Evolutionary conservation across 129 eudicot genomes (phyloP).

Genomic region (Calendula officinalis): DNA sequence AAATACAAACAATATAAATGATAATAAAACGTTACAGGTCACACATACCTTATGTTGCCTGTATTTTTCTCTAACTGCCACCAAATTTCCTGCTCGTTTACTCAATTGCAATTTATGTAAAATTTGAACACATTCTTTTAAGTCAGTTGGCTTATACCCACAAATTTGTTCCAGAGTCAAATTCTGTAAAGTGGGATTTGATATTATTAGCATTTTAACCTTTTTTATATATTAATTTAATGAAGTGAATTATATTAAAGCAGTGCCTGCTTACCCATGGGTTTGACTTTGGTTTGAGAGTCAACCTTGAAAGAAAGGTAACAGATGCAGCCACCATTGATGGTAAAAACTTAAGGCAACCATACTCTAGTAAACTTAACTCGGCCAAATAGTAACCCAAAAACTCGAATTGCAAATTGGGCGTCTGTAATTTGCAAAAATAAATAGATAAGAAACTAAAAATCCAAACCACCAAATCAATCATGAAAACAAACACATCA

Average conservation of each 20-base stretch:
- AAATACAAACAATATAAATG: neutral
- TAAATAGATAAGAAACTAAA: constrained; percentile 14
- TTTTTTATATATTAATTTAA: too few species aligned
- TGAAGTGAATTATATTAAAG: neutral
- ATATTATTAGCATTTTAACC: neutral
- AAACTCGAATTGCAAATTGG: constrained; percentile 49
- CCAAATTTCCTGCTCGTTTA: constrained; percentile 43
- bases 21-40: neutral
- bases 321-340: constrained; percentile 76
- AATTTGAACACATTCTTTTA: constrained; percentile 57
- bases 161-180: constrained; percentile 38
- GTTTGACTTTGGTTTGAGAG: constrained; percentile 39
- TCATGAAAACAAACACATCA: neutral
- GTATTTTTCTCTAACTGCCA: constrained; percentile 63
- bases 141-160: constrained; percentile 50
- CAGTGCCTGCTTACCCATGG: constrained; percentile 57
- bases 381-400: constrained; percentile 60
- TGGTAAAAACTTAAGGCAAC: constrained; percentile 73
- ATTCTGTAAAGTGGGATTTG: constrained; percentile 33
- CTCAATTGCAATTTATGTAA: constrained; percentile 55
- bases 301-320: constrained; percentile 59
- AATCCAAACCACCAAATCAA: neutral
- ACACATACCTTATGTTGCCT: constrained; percentile 56
- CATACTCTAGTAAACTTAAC: constrained; percentile 65
- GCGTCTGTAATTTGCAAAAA: constrained; percentile 30